Conservation (phyloP, 345 rosid species). For the Citropsis articulata region DNA sequence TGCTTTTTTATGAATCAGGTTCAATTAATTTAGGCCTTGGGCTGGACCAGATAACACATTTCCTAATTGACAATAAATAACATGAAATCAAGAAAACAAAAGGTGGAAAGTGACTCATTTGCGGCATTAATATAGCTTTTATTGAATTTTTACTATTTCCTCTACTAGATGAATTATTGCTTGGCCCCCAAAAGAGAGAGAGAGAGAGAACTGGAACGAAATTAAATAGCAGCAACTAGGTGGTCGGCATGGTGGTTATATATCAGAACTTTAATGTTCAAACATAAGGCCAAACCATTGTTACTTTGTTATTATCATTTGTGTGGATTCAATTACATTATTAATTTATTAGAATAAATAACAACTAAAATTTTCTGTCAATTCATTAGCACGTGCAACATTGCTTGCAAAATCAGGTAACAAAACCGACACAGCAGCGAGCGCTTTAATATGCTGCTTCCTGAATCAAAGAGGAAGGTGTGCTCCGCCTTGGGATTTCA, state of each 20-base stretch:
- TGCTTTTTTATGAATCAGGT: background rate
- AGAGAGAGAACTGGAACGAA: too few species aligned
- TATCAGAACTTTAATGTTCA: too few species aligned
- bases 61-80: background rate
- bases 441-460: background rate
- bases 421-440: background rate
- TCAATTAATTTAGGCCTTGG: background rate
- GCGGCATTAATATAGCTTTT: too few species aligned
- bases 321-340: background rate
- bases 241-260: too few species aligned
- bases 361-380: background rate
- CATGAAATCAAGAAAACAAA: background rate
- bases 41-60: background rate
- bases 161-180: too few species aligned
- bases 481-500: too few species aligned
- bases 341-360: background rate
- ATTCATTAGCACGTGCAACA: background rate
- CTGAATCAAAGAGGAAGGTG: background rate
- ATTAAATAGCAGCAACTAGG: too few species aligned
- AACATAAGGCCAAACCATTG: background rate
- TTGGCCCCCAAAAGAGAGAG: too few species aligned
- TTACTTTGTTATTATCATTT: too few species aligned
- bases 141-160: too few species aligned
- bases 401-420: conserved; percentile 3
- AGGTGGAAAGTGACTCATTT: too few species aligned